Evolutionary conservation across 1,139 yeast genomes (phyloP).

Genomic region (Protomyces arabidopsidicola): DNA sequence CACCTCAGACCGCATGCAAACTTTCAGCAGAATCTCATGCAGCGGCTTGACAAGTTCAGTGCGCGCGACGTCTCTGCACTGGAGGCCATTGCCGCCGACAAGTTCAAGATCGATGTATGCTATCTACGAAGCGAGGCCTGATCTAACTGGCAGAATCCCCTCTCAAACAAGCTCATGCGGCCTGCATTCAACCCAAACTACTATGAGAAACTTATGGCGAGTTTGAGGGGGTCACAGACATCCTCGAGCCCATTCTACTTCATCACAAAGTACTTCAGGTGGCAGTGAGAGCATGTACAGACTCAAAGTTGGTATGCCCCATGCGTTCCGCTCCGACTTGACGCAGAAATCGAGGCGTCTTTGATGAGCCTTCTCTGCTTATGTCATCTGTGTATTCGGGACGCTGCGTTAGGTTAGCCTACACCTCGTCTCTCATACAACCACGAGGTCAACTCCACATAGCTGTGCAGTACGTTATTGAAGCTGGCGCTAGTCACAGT

Average conservation of each 20-base stretch:
- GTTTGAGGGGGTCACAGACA: conserved; percentile 17
- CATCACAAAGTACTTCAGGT: conserved; percentile 24
- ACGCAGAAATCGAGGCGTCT: too few relatives aligned
- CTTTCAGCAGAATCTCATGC: conserved; percentile 5
- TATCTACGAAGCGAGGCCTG: neutral
- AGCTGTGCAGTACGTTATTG: too few relatives aligned
- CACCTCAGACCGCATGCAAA: conserved; percentile 18
- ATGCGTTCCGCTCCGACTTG: too few relatives aligned
- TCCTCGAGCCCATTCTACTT: conserved; percentile 19
- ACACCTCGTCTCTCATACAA: too few relatives aligned
- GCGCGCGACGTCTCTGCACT: conserved; percentile 18
- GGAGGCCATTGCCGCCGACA: conserved; percentile 4
- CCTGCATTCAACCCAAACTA: conserved; percentile 26
- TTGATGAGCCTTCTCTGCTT: too few relatives aligned
- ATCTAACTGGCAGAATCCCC: neutral
- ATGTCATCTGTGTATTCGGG: too few relatives aligned
- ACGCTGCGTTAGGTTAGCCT: too few relatives aligned
- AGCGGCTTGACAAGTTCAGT: conserved; percentile 12
- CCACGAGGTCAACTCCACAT: too few relatives aligned
- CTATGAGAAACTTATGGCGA: conserved; percentile 7
- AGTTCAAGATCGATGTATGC: conserved; percentile 7
- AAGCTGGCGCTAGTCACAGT: too few relatives aligned
- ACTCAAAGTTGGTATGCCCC: too few relatives aligned
- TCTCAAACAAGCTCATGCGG: conserved; percentile 20
- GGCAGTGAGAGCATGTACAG: neutral